Percentiles rank a stretch among this genome's conserved stretches.
These are phyloP conservation scores for Termitomyces sp. DNA, from an alignment of 768 basidiomycete genomes.

Conservation along the genomic window DNA sequence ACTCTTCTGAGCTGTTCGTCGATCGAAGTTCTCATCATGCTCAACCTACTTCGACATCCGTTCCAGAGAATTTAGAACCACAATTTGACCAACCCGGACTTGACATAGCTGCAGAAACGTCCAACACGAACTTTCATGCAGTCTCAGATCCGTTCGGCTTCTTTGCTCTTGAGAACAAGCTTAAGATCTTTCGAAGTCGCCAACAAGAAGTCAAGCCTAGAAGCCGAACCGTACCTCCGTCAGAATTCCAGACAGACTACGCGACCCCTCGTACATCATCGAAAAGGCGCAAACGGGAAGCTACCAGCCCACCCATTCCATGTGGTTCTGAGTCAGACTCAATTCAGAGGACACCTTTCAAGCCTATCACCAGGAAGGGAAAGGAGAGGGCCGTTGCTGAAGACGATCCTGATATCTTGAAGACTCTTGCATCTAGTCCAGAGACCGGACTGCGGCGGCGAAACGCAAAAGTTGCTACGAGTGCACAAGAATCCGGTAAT, in stretches of 20 bases:
- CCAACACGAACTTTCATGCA: constrained; percentile 12
- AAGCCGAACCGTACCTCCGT: background rate
- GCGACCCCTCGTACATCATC: constrained; percentile 27
- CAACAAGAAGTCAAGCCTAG: constrained; percentile 8
- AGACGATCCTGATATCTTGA: background rate
- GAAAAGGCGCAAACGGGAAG: constrained; percentile 24
- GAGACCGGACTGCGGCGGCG: background rate
- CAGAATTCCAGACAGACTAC: constrained; percentile 2
- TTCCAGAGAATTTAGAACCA: background rate
- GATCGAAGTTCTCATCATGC: background rate
- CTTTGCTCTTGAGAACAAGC: constrained; percentile 43
- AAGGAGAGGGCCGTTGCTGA: constrained; percentile 10
- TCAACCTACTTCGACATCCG: background rate
- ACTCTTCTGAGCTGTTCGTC: constrained; percentile 4
- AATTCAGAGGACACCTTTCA: constrained; percentile 27
- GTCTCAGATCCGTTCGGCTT: constrained; percentile 55
- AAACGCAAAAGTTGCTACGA: background rate
- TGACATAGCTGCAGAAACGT: background rate
- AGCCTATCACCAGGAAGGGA: constrained; percentile 11
- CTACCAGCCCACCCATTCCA: constrained; percentile 16
- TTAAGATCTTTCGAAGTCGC: constrained; percentile 27
- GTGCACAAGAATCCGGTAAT: background rate
- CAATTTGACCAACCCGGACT: constrained; percentile 1
- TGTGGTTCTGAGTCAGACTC: constrained; percentile 25
- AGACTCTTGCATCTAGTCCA: background rate